Evolutionary conservation across 2,329 filamentous ascomycete genomes (phyloP).

Genomic region (Teratosphaeria epicoccoides): DNA sequence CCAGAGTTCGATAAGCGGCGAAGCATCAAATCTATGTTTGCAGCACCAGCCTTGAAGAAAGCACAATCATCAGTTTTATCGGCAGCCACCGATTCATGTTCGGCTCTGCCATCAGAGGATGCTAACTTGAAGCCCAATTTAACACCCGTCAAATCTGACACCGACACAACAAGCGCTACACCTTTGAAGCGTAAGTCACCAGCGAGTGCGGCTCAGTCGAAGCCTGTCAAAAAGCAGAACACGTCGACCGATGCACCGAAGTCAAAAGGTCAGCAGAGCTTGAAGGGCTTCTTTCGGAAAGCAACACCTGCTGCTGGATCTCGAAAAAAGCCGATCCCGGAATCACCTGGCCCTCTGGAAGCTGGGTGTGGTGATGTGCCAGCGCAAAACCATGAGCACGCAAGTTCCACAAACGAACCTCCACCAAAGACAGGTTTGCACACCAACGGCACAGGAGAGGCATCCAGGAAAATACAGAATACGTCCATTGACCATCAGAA

Average conservation of each 20-base stretch:
- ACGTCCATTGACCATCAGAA: background rate
- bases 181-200: conserved; percentile 28
- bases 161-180: background rate
- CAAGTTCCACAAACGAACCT: background rate
- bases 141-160: background rate
- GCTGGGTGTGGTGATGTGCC: background rate
- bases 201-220: conserved; percentile 15
- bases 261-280: conserved; percentile 47
- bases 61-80: background rate
- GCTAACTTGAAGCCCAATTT: background rate
- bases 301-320: conserved; percentile 27
- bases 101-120: background rate
- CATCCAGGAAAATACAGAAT: background rate
- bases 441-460: background rate
- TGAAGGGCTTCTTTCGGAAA: conserved; percentile 69
- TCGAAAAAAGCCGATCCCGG: background rate
- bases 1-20: conserved; percentile 77
- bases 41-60: conserved; percentile 37
- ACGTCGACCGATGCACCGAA: conserved; percentile 24
- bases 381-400: background rate
- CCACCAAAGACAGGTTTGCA: background rate
- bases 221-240: conserved; percentile 43
- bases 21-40: conserved; percentile 91
- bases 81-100: background rate
- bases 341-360: background rate